A percentile compares a stretch with the other conserved stretches of the same genome.
Evolutionary conservation across 2,329 filamentous ascomycete genomes (phyloP).

Genomic region (Purpureocillium takamizusanense): DNA sequence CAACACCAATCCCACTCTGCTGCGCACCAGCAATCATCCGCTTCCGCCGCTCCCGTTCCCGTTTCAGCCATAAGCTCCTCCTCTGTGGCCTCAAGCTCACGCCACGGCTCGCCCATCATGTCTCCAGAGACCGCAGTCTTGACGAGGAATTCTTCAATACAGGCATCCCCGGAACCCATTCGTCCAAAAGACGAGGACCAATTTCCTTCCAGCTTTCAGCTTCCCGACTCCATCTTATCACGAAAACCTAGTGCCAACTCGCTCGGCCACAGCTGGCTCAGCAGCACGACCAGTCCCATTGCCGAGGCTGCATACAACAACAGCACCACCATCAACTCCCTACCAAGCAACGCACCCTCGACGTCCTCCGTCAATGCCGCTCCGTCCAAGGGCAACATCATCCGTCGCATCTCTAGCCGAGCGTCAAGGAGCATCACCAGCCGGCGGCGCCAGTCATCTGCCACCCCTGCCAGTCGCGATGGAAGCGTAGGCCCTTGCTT

Average conservation of each 20-base stretch:
- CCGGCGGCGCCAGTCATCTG: conserved; percentile 68
- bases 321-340: conserved; percentile 8
- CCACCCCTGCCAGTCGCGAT: conserved; percentile 68
- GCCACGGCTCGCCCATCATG: conserved; percentile 47
- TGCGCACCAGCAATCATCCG: too few relatives aligned
- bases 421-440: conserved; percentile 58
- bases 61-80: conserved; percentile 47
- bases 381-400: conserved; percentile 42
- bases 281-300: conserved; percentile 45
- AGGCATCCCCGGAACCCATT: conserved; percentile 57
- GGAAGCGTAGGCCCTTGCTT: conserved; percentile 85
- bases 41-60: conserved; percentile 31
- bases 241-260: conserved; percentile 52
- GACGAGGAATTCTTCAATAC: conserved; percentile 53
- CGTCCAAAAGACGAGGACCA: conserved; percentile 46
- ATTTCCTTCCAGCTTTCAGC: conserved; percentile 48
- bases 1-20: conserved; percentile 12
- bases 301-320: conserved; percentile 26
- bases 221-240: conserved; percentile 63
- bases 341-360: background rate
- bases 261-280: conserved; percentile 50
- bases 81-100: conserved; percentile 45
- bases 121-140: conserved; percentile 43
- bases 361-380: conserved; percentile 3
- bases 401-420: conserved; percentile 76